phyloP scores from a whole-genome alignment of 2,329 filamentous ascomycete species.

The Aspergillus intermedius region DNA sequence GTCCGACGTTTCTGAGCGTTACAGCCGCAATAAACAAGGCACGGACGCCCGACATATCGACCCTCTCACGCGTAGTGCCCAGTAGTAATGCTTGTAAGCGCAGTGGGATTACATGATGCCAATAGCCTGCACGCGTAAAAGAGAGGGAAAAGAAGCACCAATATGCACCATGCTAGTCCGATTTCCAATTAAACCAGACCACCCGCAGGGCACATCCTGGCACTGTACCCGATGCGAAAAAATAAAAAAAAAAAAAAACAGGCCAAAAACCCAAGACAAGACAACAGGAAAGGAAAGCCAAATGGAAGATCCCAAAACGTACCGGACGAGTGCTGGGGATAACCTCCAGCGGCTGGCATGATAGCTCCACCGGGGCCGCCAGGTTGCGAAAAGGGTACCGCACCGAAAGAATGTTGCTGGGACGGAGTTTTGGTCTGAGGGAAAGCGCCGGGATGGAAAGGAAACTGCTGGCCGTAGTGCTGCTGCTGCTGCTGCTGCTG shows the following conservation, averaged over 20 bases:
- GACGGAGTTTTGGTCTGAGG: constrained; percentile 27
- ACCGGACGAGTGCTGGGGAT: constrained; percentile 31
- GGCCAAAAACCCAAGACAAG: constrained; percentile 1
- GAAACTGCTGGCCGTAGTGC: constrained; percentile 23
- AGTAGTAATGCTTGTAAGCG: no score
- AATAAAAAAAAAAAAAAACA: no score
- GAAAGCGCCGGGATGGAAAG: constrained; percentile 32
- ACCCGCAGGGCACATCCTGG: no score
- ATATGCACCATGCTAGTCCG: no score
- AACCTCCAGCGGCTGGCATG: constrained; percentile 26
- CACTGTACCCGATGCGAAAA: no score
- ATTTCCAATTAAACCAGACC: no score
- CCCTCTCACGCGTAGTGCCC: no score
- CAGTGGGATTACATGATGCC: no score
- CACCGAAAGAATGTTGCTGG: constrained; percentile 29
- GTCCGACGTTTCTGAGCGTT: neutral
- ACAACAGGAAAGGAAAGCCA: constrained; percentile 9
- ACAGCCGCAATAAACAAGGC: no score
- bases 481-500: constrained; percentile 8
- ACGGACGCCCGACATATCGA: no score
- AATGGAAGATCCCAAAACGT: constrained; percentile 15
- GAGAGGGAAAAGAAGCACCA: no score
- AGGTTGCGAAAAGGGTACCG: constrained; percentile 27
- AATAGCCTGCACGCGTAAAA: no score
- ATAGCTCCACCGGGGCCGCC: constrained; percentile 31